Evolutionary conservation across 2,329 filamentous ascomycete species (phyloP).

Genomic region (Catunica adiposa): DNA sequence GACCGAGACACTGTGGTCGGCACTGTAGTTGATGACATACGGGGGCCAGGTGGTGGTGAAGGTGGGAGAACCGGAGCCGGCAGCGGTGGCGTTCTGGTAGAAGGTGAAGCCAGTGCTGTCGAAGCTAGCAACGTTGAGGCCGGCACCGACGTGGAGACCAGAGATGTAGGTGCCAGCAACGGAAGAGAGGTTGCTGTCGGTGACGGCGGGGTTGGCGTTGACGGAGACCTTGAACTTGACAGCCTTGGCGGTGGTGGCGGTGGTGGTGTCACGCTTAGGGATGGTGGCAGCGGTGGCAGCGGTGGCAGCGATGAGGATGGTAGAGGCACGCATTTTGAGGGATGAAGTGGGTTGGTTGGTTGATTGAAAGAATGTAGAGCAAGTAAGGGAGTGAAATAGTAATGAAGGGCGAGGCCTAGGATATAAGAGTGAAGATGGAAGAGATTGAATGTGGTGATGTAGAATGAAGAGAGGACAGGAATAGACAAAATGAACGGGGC

Average conservation of each 20-base stretch:
- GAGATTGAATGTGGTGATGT: neutral
- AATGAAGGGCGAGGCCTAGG: neutral
- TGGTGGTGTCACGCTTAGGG: slow-evolving; percentile 17
- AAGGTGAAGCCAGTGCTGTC: slow-evolving; percentile 29
- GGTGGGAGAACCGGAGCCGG: slow-evolving; percentile 15
- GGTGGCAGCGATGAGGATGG: slow-evolving; percentile 3
- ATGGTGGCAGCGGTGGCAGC: slow-evolving; percentile 10
- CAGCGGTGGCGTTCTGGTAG: slow-evolving; percentile 33
- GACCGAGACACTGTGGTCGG: slow-evolving; percentile 21
- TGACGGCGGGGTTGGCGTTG: slow-evolving; percentile 15
- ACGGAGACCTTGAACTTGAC: slow-evolving; percentile 30
- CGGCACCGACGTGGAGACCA: slow-evolving; percentile 22
- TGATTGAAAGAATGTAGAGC: neutral
- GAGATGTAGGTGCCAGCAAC: slow-evolving; percentile 23
- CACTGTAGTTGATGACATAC: slow-evolving; percentile 24
- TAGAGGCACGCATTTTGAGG: slow-evolving; percentile 8
- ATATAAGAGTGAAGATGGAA: neutral
- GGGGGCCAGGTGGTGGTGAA: slow-evolving; percentile 26
- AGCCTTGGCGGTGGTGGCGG: slow-evolving; percentile 21
- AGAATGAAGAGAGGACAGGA: neutral
- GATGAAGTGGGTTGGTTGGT: too few species aligned
- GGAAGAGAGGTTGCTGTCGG: neutral
- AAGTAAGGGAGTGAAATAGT: neutral
- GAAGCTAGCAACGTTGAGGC: slow-evolving; percentile 25
- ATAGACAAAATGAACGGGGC: neutral